Percentiles rank a stretch among this genome's conserved stretches.
Conservation (phyloP, 2,329 filamentous ascomycete species). For the Sporothrix pseudoabietina region DNA sequence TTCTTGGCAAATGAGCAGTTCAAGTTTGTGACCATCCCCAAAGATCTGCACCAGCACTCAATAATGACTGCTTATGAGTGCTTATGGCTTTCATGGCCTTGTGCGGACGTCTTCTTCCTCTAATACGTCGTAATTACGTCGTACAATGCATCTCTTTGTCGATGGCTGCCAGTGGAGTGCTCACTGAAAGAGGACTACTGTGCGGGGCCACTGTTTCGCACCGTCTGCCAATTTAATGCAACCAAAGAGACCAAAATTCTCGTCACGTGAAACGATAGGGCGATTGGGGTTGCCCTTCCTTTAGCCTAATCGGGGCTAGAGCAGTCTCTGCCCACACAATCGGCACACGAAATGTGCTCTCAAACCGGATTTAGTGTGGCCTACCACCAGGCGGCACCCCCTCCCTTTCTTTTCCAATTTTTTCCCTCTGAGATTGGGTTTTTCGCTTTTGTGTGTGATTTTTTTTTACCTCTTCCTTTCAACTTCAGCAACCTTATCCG, state of each 20-base stretch:
- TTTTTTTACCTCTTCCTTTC: slow-evolving; percentile 26
- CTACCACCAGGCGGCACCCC: slow-evolving; percentile 14
- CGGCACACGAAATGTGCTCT: slow-evolving; percentile 30
- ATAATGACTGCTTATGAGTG: not conserved
- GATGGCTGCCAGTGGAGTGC: not conserved
- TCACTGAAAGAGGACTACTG: not conserved
- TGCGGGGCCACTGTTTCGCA: not conserved
- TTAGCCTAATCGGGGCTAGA: slow-evolving; percentile 31
- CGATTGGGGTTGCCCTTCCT: slow-evolving; percentile 35
- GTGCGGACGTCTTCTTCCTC: too few relatives aligned
- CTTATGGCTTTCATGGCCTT: not conserved
- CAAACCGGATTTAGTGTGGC: slow-evolving; percentile 30
- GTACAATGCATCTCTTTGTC: not conserved
- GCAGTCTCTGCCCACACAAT: slow-evolving; percentile 32
- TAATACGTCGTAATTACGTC: too few relatives aligned
- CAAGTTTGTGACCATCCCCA: not conserved
- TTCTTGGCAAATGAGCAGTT: not conserved
- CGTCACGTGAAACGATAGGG: slow-evolving; percentile 28
- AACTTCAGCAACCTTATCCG: slow-evolving; percentile 26
- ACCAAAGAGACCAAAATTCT: too few relatives aligned
- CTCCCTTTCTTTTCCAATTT: slow-evolving; percentile 28
- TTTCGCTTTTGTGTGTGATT: slow-evolving; percentile 27
- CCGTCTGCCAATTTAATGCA: not conserved
- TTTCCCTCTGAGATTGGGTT: slow-evolving; percentile 27
- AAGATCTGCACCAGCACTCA: not conserved